Evolutionary conservation across 2,329 filamentous ascomycete genomes (phyloP).

Genomic region (Madurella fahalii): DNA sequence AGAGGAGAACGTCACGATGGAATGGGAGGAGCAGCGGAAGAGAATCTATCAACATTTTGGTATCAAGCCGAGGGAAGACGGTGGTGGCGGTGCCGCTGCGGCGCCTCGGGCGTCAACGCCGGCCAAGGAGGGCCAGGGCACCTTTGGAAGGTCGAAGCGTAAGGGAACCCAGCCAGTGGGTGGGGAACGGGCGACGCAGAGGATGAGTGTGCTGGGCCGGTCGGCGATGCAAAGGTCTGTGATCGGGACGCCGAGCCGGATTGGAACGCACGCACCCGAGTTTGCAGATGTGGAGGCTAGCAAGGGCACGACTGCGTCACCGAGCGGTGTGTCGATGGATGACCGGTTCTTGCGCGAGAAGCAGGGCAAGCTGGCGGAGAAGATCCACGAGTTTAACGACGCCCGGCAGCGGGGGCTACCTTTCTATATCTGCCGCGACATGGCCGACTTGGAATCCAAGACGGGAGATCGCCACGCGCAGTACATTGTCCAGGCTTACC

Average conservation of each 20-base stretch:
- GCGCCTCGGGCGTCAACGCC: slow-evolving; percentile 27
- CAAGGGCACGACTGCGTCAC: slow-evolving; percentile 43
- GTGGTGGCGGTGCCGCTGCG: slow-evolving; percentile 14
- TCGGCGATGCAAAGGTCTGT: slow-evolving; percentile 78
- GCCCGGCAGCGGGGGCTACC: slow-evolving; percentile 61
- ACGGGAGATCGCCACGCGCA: slow-evolving; percentile 67
- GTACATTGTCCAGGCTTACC: slow-evolving; percentile 77
- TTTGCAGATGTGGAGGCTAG: slow-evolving; percentile 66
- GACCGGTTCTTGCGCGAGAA: slow-evolving; percentile 78
- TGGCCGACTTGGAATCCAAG: slow-evolving; percentile 68
- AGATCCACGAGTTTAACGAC: slow-evolving; percentile 74
- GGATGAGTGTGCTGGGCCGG: slow-evolving; percentile 56
- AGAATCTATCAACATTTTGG: slow-evolving; percentile 97
- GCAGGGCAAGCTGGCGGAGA: slow-evolving; percentile 74
- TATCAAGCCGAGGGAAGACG: slow-evolving; percentile 60
- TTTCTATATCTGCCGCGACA: slow-evolving; percentile 71
- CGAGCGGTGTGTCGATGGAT: slow-evolving; percentile 55
- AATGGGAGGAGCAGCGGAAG: slow-evolving; percentile 92
- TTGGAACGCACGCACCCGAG: slow-evolving; percentile 59
- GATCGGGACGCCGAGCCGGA: slow-evolving; percentile 72
- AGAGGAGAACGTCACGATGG: slow-evolving; percentile 89
- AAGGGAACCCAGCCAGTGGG: slow-evolving; percentile 37
- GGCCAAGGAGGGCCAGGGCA: slow-evolving; percentile 48
- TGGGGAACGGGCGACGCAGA: slow-evolving; percentile 31
- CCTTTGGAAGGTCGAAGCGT: slow-evolving; percentile 58